These are phyloP conservation scores for Gossypium aridum DNA, from an alignment of 441 rosid genomes.

Conservation along the genomic window DNA sequence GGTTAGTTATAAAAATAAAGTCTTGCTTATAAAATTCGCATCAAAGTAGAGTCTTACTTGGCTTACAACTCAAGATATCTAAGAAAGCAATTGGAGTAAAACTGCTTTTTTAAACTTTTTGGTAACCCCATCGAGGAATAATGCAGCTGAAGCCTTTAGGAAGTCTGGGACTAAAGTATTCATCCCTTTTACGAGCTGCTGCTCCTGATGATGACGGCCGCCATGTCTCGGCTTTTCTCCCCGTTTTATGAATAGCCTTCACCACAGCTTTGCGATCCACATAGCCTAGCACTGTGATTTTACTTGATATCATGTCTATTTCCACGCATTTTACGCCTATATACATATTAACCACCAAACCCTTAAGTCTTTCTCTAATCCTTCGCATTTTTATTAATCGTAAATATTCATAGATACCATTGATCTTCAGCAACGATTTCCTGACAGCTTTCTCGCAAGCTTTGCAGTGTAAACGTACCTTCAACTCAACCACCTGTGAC, in stretches of 20 bases:
- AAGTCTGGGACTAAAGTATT: slow-evolving; percentile 18
- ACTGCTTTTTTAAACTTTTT: not conserved
- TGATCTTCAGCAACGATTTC: slow-evolving; percentile 21
- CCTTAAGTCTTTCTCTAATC: not conserved
- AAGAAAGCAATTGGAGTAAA: too few species aligned
- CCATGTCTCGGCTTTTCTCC: slow-evolving; percentile 21
- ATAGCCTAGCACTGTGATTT: slow-evolving; percentile 26
- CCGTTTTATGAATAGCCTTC: slow-evolving; percentile 24
- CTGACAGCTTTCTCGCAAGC: slow-evolving; percentile 26
- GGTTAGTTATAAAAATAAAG: not conserved
- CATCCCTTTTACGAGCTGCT: not conserved
- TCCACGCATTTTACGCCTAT: slow-evolving; percentile 28
- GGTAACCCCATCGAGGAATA: slow-evolving; percentile 13
- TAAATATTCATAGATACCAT: slow-evolving; percentile 8
- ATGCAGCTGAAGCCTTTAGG: slow-evolving; percentile 23
- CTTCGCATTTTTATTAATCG: not conserved
- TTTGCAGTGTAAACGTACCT: slow-evolving; percentile 29
- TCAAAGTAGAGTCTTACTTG: not conserved
- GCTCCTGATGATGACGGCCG: not conserved
- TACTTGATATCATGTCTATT: slow-evolving; percentile 14
- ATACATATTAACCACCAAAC: too few species aligned
- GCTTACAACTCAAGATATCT: not conserved
- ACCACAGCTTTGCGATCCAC: slow-evolving; percentile 10
- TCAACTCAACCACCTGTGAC: slow-evolving; percentile 24
- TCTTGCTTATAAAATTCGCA: not conserved